Evolutionary conservation across 225 moss, liverwort and hornwort species (phyloP).

Genomic region (Thuidium tamariscinum): DNA sequence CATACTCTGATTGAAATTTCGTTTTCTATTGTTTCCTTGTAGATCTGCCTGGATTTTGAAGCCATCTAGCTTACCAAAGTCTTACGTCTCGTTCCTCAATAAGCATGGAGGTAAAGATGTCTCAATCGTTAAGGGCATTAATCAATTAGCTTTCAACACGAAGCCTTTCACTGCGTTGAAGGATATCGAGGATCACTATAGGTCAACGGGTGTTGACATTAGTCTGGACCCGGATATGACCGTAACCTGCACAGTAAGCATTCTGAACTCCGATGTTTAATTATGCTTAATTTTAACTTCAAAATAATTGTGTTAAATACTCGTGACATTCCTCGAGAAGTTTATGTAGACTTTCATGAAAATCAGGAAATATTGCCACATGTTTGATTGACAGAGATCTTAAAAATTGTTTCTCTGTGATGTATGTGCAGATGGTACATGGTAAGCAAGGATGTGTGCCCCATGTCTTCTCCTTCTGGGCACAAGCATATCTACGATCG

Average conservation of each 20-base stretch:
- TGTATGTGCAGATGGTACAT: slow-evolving; percentile 67
- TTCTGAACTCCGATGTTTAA: not conserved
- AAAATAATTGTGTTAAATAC: not conserved
- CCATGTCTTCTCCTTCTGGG: slow-evolving; percentile 67
- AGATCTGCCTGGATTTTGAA: slow-evolving; percentile 91
- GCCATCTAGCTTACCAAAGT: slow-evolving; percentile 76
- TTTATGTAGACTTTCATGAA: not conserved
- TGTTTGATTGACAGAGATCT: not conserved
- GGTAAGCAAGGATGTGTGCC: slow-evolving; percentile 68
- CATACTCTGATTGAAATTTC: not conserved
- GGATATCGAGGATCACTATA: slow-evolving; percentile 61
- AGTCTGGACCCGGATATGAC: slow-evolving; percentile 54
- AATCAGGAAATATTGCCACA: not conserved
- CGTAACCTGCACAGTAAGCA: slow-evolving; percentile 64
- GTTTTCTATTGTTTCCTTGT: slow-evolving; percentile 9
- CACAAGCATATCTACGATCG: slow-evolving; percentile 65
- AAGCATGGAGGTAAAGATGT: slow-evolving; percentile 83
- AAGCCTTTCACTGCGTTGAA: slow-evolving; percentile 30
- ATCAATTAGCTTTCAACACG: slow-evolving; percentile 44
- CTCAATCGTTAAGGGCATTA: slow-evolving; percentile 59
- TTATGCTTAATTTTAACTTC: not conserved
- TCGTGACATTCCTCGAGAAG: not conserved
- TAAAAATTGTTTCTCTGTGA: not conserved
- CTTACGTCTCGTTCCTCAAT: slow-evolving; percentile 79
- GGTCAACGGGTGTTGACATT: slow-evolving; percentile 39